Evolutionary conservation across 2,329 filamentous ascomycete genomes (phyloP).

Genomic region (Penicillium digitatum): DNA sequence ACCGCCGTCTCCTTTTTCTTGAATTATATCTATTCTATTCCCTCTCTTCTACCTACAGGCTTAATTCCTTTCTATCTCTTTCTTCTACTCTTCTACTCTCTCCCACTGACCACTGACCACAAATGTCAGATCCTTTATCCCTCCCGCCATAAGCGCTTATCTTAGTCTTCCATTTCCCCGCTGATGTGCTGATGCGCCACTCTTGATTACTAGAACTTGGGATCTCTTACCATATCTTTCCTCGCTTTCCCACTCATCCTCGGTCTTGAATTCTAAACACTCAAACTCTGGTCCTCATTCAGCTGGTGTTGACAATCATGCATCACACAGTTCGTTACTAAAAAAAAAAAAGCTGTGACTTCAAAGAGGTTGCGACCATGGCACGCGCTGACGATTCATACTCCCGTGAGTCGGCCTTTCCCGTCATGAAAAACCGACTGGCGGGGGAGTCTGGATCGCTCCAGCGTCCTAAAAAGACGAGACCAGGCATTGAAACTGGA

Average conservation of each 20-base stretch:
- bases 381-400: slow-evolving; percentile 14
- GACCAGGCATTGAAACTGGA: slow-evolving; percentile 7
- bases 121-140: background rate
- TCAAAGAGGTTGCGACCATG: slow-evolving; percentile 14
- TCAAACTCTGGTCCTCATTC: background rate
- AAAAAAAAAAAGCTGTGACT: slow-evolving; percentile 13
- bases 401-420: slow-evolving; percentile 14
- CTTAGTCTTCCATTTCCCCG: slow-evolving; percentile 6
- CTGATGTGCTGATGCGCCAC: slow-evolving; percentile 6
- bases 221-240: background rate
- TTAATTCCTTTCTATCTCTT: background rate
- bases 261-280: background rate
- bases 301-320: slow-evolving; percentile 15
- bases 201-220: background rate
- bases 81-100: background rate
- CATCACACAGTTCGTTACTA: slow-evolving; percentile 11
- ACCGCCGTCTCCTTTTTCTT: slow-evolving; percentile 17
- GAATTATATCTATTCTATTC: background rate
- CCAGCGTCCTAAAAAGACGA: slow-evolving; percentile 8
- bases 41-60: background rate
- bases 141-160: slow-evolving; percentile 5
- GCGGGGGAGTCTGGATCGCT: slow-evolving; percentile 16
- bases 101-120: background rate
- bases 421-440: slow-evolving; percentile 11
- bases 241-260: background rate